Percentiles rank a stretch among this genome's conserved stretches.
Conservation (phyloP, 176 grass and related monocot genomes). For the Saccharum spontaneum region DNA sequence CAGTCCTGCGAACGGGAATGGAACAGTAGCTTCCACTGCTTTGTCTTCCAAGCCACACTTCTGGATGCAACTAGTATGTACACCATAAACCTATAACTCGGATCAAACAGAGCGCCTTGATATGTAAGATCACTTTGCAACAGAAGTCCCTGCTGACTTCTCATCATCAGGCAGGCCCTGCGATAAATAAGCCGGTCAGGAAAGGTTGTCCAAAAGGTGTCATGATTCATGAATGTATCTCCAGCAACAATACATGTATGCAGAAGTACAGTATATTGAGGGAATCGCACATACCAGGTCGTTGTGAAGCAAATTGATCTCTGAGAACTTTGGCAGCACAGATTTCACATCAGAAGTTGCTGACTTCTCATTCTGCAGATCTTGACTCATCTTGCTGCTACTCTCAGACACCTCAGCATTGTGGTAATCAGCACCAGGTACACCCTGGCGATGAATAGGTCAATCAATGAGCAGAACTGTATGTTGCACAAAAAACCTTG, state of each 20-base stretch:
- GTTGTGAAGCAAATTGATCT: conserved; percentile 13
- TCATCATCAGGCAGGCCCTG: neutral
- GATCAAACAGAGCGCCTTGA: neutral
- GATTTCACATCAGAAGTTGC: conserved; percentile 17
- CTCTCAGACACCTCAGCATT: neutral
- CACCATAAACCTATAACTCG: neutral
- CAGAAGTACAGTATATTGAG: neutral
- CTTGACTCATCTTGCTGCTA: conserved; percentile 1
- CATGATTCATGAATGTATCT: neutral
- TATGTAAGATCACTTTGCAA: neutral
- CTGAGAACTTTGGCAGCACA: neutral
- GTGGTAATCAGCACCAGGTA: conserved; percentile 2
- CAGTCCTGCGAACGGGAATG: neutral
- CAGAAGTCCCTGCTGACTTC: neutral
- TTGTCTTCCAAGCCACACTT: conserved; percentile 22
- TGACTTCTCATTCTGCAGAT: conserved; percentile 22
- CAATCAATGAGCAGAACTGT: neutral
- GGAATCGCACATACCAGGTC: conserved; percentile 3
- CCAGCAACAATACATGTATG: neutral
- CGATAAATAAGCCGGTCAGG: neutral
- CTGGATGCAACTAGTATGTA: conserved; percentile 18
- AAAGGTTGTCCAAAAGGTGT: neutral
- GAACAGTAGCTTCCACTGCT: neutral
- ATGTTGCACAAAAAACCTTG: neutral
- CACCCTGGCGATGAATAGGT: neutral